phyloP scores from a whole-genome alignment of 192 early-diverging fungal species.

The Spinellus fusiger region DNA sequence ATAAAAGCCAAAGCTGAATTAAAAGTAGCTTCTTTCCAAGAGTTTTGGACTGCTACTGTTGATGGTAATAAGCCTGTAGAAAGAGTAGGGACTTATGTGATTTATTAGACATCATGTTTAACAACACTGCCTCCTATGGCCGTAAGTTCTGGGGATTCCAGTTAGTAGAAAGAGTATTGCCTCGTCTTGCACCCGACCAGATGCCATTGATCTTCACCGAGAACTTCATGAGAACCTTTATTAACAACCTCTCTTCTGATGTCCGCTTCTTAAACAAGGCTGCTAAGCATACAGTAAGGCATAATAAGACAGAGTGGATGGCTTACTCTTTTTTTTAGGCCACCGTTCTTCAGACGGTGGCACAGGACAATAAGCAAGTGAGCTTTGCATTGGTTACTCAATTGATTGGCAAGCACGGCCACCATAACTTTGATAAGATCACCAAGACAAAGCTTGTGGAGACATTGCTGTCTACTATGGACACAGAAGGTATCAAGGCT shows the following conservation, averaged over 20 bases:
- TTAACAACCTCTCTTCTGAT: constrained; percentile 76
- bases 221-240: constrained; percentile 80
- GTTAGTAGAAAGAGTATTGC: constrained; percentile 67
- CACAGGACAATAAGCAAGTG: constrained; percentile 60
- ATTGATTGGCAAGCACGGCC: constrained; percentile 72
- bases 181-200: constrained; percentile 45
- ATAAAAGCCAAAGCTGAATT: not conserved
- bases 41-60: constrained; percentile 77
- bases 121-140: constrained; percentile 65
- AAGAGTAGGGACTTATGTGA: not conserved
- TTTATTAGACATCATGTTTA: constrained; percentile 62
- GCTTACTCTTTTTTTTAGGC: constrained; percentile 26
- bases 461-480: constrained; percentile 66
- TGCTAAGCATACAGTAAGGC: constrained; percentile 59
- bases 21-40: constrained; percentile 51
- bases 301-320: not conserved
- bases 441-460: constrained; percentile 77
- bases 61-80: constrained; percentile 48
- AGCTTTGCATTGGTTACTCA: constrained; percentile 76
- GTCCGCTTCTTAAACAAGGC: constrained; percentile 76
- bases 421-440: constrained; percentile 59
- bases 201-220: constrained; percentile 71
- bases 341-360: constrained; percentile 45
- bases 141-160: constrained; percentile 89
- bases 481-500: constrained; percentile 55